Base-by-base conservation (phyloP, 805 yeast genomes). In the Candida awuae region DNA sequence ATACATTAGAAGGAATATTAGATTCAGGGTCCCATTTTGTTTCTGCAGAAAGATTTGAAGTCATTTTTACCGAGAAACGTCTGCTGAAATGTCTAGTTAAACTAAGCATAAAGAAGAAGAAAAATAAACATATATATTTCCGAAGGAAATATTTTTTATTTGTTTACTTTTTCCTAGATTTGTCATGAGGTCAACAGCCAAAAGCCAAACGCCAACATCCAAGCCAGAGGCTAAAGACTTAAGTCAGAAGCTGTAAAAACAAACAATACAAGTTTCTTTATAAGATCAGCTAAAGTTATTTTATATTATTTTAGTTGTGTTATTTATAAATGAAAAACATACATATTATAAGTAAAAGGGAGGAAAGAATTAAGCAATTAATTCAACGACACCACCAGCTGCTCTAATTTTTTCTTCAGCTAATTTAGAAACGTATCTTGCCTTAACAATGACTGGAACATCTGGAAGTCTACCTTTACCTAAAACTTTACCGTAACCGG, bases 381-480 rank as follows among this genome's bases (percentile, higher is more conserved):
- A 84, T 80, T 92, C 98, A 71, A 92, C 94, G 67, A 84, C 98
- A 84, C 99, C 99, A 77, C 99, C 99, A 68, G 82, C 99, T 68
- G 94, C 97, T 80, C 84, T 86, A 80, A 92, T 92, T 81, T 90
- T 92, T 79, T 92, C 88, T 82, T 92, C 99, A 68, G 99, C 99
- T 68, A 87, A 82, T 76, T 88, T 83, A 62, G 97, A 87, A 62
- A 92, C 99, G 68, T 82, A 92, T 84, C 99, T 90, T 59, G 99
- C 98, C 77, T 85, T 90, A 69, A 92, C 97, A 62, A 92, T 87
- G 69, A 92, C 94, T 68, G 99, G 99, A 61, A 88, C 97, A 58
- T 83, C 65, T 72, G 99, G 99, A 65, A 92, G 76, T 71, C 84
- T 79, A 72, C 99, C 99, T 80, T 92, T 92, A 74, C 97, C 99